phyloP scores from a whole-genome alignment of 2,329 filamentous ascomycete genomes.

The Microdochium nivale region DNA sequence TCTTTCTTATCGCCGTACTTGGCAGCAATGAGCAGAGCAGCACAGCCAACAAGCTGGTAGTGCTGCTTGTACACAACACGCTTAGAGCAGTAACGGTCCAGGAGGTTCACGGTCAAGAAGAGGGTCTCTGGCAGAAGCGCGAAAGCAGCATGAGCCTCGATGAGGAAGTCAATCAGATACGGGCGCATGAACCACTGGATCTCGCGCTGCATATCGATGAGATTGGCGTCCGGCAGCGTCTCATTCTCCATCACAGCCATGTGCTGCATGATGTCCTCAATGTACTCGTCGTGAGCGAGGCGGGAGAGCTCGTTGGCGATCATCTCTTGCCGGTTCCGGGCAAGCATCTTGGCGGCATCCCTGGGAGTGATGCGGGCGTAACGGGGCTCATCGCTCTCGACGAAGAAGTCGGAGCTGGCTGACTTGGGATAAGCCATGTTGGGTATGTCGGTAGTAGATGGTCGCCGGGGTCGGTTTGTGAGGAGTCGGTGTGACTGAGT shows the following conservation, averaged over 20 bases:
- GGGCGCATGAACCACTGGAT: conserved; percentile 99
- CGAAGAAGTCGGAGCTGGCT: conserved; percentile 42
- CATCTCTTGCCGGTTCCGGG: conserved; percentile 75
- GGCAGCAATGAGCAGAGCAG: conserved; percentile 88
- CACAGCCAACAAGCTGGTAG: conserved; percentile 95
- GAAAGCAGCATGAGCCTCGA: conserved; percentile 94
- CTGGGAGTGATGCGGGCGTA: conserved; percentile 56
- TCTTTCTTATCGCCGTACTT: conserved; percentile 99
- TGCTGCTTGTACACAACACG: conserved; percentile 98
- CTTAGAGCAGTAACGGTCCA: conserved; percentile 96
- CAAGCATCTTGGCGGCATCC: conserved; percentile 70
- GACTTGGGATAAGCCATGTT: conserved; percentile 37
- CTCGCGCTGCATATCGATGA: conserved; percentile 98
- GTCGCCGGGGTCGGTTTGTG: conserved; percentile 6
- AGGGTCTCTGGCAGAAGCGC: conserved; percentile 89
- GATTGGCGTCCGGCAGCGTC: conserved; percentile 90
- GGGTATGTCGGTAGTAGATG: conserved; percentile 7
- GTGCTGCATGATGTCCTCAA: conserved; percentile 88
- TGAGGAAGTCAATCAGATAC: conserved; percentile 94
- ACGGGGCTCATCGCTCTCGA: conserved; percentile 44
- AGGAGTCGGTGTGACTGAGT: conserved; percentile 14
- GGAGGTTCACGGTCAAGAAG: conserved; percentile 90
- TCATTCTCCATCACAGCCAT: conserved; percentile 94
- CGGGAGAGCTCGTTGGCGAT: conserved; percentile 85
- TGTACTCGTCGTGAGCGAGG: conserved; percentile 79